phyloP scores from a whole-genome alignment of 371 early-diverging fungal species.

The Rhizopus stolonifer region DNA sequence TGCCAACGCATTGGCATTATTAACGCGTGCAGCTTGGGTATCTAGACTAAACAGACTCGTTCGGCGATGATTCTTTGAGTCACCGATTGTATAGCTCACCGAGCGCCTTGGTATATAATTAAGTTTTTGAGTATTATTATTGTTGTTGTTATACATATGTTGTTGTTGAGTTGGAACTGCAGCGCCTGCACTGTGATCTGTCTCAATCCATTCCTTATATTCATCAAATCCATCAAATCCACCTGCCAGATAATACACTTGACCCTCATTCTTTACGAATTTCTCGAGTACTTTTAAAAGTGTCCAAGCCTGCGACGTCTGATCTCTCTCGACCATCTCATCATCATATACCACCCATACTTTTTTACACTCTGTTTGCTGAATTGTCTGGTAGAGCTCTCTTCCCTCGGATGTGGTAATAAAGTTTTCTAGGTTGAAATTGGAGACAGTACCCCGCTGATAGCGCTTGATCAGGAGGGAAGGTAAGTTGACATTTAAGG shows the following conservation, averaged over 20 bases:
- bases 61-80: slow-evolving; percentile 27
- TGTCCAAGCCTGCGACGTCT: slow-evolving; percentile 63
- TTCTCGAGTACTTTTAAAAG: slow-evolving; percentile 55
- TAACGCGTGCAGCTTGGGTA: slow-evolving; percentile 50
- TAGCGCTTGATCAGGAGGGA: slow-evolving; percentile 61
- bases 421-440: slow-evolving; percentile 62
- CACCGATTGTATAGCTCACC: slow-evolving; percentile 43
- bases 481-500: slow-evolving; percentile 64
- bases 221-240: slow-evolving; percentile 37
- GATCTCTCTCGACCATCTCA: slow-evolving; percentile 47
- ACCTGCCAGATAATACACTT: slow-evolving; percentile 33
- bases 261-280: slow-evolving; percentile 26
- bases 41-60: slow-evolving; percentile 52
- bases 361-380: slow-evolving; percentile 15
- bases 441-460: slow-evolving; percentile 57
- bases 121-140: not conserved
- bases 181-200: not conserved
- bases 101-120: slow-evolving; percentile 37
- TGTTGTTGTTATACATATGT: slow-evolving; percentile 4
- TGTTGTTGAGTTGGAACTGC: not conserved
- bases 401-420: slow-evolving; percentile 63
- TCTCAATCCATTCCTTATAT: slow-evolving; percentile 7
- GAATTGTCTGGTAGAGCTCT: slow-evolving; percentile 33
- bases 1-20: slow-evolving; percentile 50
- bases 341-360: slow-evolving; percentile 60